A percentile compares a stretch with the other conserved stretches of the same genome.
Evolutionary conservation across 164 flowering plant genomes (phyloP).

Genomic region (Berberis vulgaris): DNA sequence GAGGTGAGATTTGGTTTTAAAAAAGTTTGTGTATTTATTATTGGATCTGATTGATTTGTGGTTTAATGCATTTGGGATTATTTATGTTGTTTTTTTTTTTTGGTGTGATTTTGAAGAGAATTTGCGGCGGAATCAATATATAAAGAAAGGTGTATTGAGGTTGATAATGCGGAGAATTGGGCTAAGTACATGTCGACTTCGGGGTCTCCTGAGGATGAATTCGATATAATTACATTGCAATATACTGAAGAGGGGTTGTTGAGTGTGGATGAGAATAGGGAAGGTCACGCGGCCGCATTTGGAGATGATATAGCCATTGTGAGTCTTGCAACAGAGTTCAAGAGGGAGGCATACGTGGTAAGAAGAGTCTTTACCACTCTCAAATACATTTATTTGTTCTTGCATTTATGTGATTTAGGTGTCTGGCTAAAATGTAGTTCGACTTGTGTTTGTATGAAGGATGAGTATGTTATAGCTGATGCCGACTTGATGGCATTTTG

Average conservation of each 20-base stretch:
- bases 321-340: constrained; percentile 86
- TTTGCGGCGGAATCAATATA: constrained; percentile 82
- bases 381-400: not conserved
- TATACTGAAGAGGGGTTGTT: constrained; percentile 89
- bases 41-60: not conserved
- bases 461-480: no score
- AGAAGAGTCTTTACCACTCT: constrained; percentile 11
- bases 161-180: constrained; percentile 76
- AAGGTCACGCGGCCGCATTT: constrained; percentile 87
- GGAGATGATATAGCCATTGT: constrained; percentile 95
- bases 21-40: not conserved
- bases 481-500: no score
- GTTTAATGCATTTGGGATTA: not conserved
- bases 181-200: constrained; percentile 89
- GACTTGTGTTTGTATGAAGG: no score
- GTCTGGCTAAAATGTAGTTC: not conserved
- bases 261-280: constrained; percentile 77
- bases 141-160: constrained; percentile 77
- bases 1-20: constrained; percentile 31
- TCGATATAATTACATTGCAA: constrained; percentile 77
- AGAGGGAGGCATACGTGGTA: constrained; percentile 88
- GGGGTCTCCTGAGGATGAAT: constrained; percentile 73
- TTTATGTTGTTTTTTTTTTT: not conserved
- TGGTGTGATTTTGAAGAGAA: constrained; percentile 43
- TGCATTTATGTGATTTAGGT: not conserved